A percentile compares a stretch with the other conserved stretches of the same genome.
Evolutionary conservation across 495 filamentous ascomycete genomes (phyloP).

Genomic region (Aspergillus olivimuriae): DNA sequence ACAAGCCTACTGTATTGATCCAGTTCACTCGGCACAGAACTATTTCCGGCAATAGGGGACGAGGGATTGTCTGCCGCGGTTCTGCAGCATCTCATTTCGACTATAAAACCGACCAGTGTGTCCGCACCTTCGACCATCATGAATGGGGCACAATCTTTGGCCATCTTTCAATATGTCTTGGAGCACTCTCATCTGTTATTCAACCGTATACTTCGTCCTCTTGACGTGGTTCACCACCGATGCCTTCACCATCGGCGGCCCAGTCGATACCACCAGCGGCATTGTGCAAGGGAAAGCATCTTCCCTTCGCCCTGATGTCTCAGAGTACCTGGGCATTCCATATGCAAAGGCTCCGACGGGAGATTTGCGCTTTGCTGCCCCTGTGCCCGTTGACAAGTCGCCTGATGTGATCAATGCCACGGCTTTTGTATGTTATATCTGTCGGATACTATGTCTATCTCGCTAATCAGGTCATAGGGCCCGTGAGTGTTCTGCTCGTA

Average conservation of each 20-base stretch:
- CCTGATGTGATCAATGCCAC: slow-evolving; percentile 14
- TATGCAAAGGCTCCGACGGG: slow-evolving; percentile 29
- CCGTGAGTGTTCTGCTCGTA: slow-evolving; percentile 1
- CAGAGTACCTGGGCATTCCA: slow-evolving; percentile 42
- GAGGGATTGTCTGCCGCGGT: no score
- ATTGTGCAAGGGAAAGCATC: slow-evolving; percentile 37
- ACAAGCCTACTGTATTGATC: no score
- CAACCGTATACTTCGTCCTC: not conserved
- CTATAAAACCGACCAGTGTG: no score
- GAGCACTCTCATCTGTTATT: slow-evolving; percentile 1
- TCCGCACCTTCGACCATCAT: no score
- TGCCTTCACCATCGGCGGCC: slow-evolving; percentile 5
- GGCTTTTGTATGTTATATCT: slow-evolving; percentile 12
- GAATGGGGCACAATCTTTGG: no score
- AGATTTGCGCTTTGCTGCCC: slow-evolving; percentile 21
- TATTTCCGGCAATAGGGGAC: no score
- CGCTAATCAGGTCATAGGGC: not conserved
- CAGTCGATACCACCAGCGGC: slow-evolving; percentile 26
- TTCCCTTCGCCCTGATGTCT: slow-evolving; percentile 27
- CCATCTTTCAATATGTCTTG: slow-evolving; percentile 4
- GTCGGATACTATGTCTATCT: not conserved
- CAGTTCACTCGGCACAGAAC: no score
- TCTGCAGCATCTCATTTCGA: no score
- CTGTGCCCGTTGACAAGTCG: slow-evolving; percentile 10
- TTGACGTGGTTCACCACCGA: not conserved